Evolutionary conservation across 345 rosid species (phyloP).

Genomic region (Isatis tinctoria): DNA sequence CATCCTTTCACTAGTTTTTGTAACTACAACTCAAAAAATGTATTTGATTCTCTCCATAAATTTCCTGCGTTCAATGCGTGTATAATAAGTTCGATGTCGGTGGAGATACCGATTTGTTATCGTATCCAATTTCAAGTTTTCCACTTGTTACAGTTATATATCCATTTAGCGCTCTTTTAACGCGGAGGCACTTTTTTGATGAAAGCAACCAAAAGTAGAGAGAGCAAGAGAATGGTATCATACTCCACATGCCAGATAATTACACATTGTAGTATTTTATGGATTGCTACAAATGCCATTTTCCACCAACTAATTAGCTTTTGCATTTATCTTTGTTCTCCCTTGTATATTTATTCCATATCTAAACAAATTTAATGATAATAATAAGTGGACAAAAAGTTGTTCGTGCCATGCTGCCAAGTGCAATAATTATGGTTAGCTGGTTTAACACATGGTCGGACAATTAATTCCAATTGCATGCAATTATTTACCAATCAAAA

Average conservation of each 20-base stretch:
- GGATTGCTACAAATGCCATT: constrained; percentile 1
- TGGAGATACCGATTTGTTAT: not conserved
- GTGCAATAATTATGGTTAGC: constrained; percentile 8
- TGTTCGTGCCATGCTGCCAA: constrained; percentile 11
- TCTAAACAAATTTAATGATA: not conserved
- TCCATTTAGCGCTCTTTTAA: not conserved
- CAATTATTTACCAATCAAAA: constrained; percentile 1
- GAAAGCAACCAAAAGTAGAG: constrained; percentile 3
- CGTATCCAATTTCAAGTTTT: not conserved
- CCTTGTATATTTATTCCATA: not conserved
- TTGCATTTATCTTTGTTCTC: not conserved
- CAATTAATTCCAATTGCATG: not conserved
- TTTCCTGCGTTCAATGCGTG: not conserved
- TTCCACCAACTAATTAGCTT: constrained; percentile 1
- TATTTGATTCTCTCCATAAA: not conserved
- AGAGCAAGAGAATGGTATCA: not conserved
- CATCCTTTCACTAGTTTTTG: not conserved
- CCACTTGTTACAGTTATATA: not conserved
- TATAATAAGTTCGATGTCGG: not conserved
- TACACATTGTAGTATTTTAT: not conserved
- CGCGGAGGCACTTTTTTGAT: constrained; percentile 18
- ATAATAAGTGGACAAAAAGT: constrained; percentile 4
- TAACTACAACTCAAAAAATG: not conserved
- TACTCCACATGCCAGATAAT: not conserved
- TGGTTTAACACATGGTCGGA: not conserved